Evolutionary conservation across 306 rosid genomes (phyloP).

Genomic region (cucumber (Cucumis sativus)): DNA sequence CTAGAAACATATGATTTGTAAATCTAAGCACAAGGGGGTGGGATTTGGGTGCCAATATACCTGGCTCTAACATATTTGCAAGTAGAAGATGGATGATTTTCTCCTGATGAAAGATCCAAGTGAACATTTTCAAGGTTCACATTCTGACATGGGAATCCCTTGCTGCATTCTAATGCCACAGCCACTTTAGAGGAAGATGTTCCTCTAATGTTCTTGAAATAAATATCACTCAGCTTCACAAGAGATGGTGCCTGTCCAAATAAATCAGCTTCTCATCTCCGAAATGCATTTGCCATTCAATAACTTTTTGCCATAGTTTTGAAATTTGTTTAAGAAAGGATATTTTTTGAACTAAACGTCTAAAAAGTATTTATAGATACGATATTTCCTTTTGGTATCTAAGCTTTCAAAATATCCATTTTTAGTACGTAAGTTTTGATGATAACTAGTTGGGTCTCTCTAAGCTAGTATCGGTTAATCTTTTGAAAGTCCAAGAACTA

Average conservation of each 20-base stretch:
- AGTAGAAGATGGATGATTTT: conserved; percentile 24
- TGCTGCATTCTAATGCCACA: conserved; percentile 31
- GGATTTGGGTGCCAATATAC: conserved; percentile 42
- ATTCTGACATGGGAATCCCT: conserved; percentile 36
- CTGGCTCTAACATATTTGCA: conserved; percentile 40
- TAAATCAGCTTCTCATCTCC: neutral
- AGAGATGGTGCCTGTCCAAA: conserved; percentile 25
- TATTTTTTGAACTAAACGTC: neutral
- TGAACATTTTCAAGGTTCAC: conserved; percentile 41
- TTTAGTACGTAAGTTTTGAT: neutral
- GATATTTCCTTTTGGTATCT: neutral
- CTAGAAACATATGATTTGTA: neutral
- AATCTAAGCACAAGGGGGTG: conserved; percentile 33
- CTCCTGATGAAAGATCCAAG: conserved; percentile 20
- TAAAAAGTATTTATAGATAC: neutral
- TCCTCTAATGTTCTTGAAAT: conserved; percentile 39
- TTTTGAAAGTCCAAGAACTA: neutral
- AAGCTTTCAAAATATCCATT: neutral
- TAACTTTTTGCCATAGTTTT: neutral
- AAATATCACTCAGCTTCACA: conserved; percentile 38
- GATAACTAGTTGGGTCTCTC: neutral
- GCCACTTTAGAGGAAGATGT: conserved; percentile 37
- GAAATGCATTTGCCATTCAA: neutral
- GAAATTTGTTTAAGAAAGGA: neutral
- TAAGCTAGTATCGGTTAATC: neutral